phyloP scores from a whole-genome alignment of 139 green algal species.

The Coccomyxa sp. region DNA sequence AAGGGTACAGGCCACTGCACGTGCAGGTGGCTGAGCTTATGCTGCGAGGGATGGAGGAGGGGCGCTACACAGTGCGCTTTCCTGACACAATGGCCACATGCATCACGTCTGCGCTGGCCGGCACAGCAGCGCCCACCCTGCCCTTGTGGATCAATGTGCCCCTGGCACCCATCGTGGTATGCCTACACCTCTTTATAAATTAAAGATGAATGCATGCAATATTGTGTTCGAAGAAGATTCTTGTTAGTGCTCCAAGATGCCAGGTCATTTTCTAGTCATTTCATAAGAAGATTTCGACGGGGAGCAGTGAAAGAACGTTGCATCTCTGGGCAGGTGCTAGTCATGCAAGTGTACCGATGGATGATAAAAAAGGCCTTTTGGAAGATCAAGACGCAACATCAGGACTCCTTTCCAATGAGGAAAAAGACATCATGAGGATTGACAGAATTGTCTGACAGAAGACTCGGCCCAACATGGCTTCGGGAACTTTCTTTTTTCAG shows the following conservation, averaged over 20 bases:
- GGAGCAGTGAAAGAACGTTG: not conserved
- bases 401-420: too few relatives aligned
- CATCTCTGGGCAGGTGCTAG: not conserved
- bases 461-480: too few relatives aligned
- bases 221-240: not conserved
- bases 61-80: not conserved
- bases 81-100: not conserved
- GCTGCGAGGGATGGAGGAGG: slow-evolving; percentile 1
- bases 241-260: not conserved
- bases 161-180: not conserved
- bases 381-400: not conserved
- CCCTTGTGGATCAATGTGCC: not conserved
- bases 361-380: not conserved
- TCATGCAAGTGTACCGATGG: not conserved
- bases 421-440: too few relatives aligned
- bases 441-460: too few relatives aligned
- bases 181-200: not conserved
- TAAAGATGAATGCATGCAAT: not conserved
- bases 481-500: too few relatives aligned
- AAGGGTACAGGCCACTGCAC: too few relatives aligned
- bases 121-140: not conserved
- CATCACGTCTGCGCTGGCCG: not conserved
- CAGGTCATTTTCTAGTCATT: not conserved
- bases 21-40: not conserved
- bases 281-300: not conserved